phyloP scores from a whole-genome alignment of 1,139 yeast genomes.

The Oligophagozyma castellii region DNA sequence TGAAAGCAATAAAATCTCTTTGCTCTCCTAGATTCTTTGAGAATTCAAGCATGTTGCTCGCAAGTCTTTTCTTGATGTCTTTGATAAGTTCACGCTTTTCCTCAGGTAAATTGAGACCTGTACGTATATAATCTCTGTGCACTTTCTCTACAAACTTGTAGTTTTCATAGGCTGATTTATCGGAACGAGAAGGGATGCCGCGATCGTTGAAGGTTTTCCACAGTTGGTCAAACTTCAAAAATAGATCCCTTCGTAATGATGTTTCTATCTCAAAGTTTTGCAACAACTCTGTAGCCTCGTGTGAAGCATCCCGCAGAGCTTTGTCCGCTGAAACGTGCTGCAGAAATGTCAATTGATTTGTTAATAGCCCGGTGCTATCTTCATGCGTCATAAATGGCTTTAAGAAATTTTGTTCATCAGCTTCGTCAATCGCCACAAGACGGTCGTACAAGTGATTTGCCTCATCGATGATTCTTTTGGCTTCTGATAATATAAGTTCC shows the following conservation, averaged over 20 bases:
- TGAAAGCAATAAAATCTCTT: slow-evolving; percentile 42
- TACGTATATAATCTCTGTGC: slow-evolving; percentile 42
- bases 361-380: slow-evolving; percentile 32
- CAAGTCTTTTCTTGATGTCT: slow-evolving; percentile 43
- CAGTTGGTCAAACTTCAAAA: slow-evolving; percentile 40
- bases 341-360: slow-evolving; percentile 45
- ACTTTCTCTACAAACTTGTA: slow-evolving; percentile 43
- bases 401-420: slow-evolving; percentile 45
- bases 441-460: slow-evolving; percentile 38
- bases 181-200: no score
- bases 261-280: slow-evolving; percentile 50
- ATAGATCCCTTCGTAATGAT: slow-evolving; percentile 55
- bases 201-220: slow-evolving; percentile 24
- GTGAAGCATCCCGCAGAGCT: slow-evolving; percentile 56
- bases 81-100: slow-evolving; percentile 44
- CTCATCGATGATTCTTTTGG: slow-evolving; percentile 33
- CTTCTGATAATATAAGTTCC: slow-evolving; percentile 31
- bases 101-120: slow-evolving; percentile 50
- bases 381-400: slow-evolving; percentile 37
- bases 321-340: slow-evolving; percentile 56
- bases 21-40: slow-evolving; percentile 61
- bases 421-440: slow-evolving; percentile 35
- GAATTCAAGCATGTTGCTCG: slow-evolving; percentile 44
- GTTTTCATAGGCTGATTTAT: slow-evolving; percentile 34
- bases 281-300: slow-evolving; percentile 43